Evolutionary conservation across 139 green algal species (phyloP).

Genomic region (Eudorina sp.): DNA sequence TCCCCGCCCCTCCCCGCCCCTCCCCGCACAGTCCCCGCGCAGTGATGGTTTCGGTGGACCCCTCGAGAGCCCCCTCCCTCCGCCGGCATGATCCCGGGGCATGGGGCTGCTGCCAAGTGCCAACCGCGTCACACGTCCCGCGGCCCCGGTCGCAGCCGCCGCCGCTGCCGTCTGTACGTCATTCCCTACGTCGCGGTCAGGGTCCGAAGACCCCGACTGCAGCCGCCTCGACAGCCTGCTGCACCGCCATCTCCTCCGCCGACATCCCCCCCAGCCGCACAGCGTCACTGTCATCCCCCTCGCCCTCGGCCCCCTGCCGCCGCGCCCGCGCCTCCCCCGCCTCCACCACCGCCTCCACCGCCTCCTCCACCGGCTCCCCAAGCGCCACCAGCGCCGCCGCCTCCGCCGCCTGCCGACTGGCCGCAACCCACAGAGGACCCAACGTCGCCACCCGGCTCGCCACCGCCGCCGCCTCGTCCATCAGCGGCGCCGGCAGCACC

Average conservation of each 20-base stretch:
- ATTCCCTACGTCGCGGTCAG: too few species aligned
- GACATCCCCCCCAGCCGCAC: too few species aligned
- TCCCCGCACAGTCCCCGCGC: too few species aligned
- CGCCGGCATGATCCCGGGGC: too few species aligned
- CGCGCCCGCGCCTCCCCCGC: background rate
- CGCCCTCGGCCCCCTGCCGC: background rate
- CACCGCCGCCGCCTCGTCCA: background rate
- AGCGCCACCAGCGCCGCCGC: conserved; percentile 48
- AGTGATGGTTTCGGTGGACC: too few species aligned
- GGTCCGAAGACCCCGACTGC: too few species aligned
- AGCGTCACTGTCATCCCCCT: background rate
- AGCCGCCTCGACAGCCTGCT: too few species aligned
- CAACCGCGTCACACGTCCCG: too few species aligned
- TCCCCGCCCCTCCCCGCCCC: too few species aligned
- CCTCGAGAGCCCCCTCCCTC: background rate
- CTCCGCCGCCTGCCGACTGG: conserved; percentile 24
- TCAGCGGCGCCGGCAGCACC: background rate
- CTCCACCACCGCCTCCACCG: conserved; percentile 28
- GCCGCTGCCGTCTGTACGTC: too few species aligned
- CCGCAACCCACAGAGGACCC: background rate
- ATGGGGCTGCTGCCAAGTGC: too few species aligned
- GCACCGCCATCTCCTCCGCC: background rate
- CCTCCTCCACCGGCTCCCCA: conserved; percentile 34
- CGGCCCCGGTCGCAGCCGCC: too few species aligned
- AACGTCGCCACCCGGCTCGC: background rate